Evolutionary conservation across 805 yeast species (phyloP).

Genomic region (Wickerhamiella nectarea): DNA sequence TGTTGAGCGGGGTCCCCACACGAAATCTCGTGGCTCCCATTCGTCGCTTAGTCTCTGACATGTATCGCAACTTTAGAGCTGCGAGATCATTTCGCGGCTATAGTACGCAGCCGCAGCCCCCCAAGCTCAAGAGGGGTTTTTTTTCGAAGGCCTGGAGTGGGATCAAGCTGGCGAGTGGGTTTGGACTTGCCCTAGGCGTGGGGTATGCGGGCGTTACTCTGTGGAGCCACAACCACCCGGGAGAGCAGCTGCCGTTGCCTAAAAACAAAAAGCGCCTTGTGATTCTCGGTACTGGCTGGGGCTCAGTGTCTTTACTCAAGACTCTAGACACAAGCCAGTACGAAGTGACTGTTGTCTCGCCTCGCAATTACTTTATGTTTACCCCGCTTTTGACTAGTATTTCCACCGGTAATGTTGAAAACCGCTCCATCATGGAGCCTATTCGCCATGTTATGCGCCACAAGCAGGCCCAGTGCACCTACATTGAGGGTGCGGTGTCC

Average conservation of each 20-base stretch:
- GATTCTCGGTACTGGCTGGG: conserved; percentile 77
- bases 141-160: conserved; percentile 1
- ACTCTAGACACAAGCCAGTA: conserved; percentile 73
- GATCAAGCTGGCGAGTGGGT: conserved; percentile 9
- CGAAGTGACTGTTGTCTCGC: conserved; percentile 81
- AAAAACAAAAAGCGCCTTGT: conserved; percentile 61
- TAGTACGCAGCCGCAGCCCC: background rate
- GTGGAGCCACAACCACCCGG: conserved; percentile 28
- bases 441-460: conserved; percentile 72
- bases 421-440: conserved; percentile 86
- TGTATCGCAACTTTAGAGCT: background rate
- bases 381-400: conserved; percentile 93
- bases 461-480: conserved; percentile 61
- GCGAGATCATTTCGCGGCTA: background rate
- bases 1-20: background rate
- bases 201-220: conserved; percentile 47
- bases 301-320: conserved; percentile 72
- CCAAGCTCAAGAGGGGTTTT: background rate
- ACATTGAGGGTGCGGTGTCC: conserved; percentile 83
- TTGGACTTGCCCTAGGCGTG: conserved; percentile 29
- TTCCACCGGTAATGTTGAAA: conserved; percentile 85
- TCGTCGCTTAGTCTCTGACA: background rate
- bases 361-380: conserved; percentile 88
- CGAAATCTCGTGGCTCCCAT: background rate
- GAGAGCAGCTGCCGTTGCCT: conserved; percentile 33